Evolutionary conservation across 2,329 filamentous ascomycete species (phyloP), one percentile per base, ranked within the genome.

Genomic region (Geosmithia morbida): DNA sequence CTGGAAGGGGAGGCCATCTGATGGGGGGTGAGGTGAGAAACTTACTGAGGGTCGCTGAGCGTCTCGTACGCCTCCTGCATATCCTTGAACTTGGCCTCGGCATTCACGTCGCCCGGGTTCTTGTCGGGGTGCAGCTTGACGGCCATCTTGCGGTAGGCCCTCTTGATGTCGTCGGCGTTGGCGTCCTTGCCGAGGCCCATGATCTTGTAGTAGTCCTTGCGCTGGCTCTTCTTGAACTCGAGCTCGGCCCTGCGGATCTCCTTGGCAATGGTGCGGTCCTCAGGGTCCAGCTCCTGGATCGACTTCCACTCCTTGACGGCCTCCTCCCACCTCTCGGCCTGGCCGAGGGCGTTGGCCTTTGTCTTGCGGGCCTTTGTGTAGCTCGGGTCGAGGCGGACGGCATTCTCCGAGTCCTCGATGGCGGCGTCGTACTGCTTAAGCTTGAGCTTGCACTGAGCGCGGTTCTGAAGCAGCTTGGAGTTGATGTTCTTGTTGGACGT

Each of bases 161-260:
- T 90, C 75, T 97, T 98, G 71, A 98, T 92, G 48, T 92, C 80
- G 49, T 73, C 73, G 19, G 94, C 87, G 41, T 77, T 77, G 39
- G 88, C 88, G 51, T 89, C 84, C 72, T 96, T 97, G 49, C 84
- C 72, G 8, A 98, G 70, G 6, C 83, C 85, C 47, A 98, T 79
- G 54, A 97, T 95, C 77, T 96, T 96, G 73, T 98, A 98, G 69
- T 95, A 97, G 61, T 98, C 92, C 67, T 98, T 98, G 51, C 92
- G 77, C 67, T 90, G 85, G 63, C 85, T 85, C 81, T 97, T 97
- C 81, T 98, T 98, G 52, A 97, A 71, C 68, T 98, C 92, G 22
- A 96, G 71, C 68, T 98, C 90, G 1, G 90, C 92, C 57, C 83
- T 85, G 49, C 86, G 83, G 43, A 97, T 79, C 58, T 98, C 92